Evolutionary conservation across 2,329 filamentous ascomycete species (phyloP).

Genomic region (Trichoderma sp.): DNA sequence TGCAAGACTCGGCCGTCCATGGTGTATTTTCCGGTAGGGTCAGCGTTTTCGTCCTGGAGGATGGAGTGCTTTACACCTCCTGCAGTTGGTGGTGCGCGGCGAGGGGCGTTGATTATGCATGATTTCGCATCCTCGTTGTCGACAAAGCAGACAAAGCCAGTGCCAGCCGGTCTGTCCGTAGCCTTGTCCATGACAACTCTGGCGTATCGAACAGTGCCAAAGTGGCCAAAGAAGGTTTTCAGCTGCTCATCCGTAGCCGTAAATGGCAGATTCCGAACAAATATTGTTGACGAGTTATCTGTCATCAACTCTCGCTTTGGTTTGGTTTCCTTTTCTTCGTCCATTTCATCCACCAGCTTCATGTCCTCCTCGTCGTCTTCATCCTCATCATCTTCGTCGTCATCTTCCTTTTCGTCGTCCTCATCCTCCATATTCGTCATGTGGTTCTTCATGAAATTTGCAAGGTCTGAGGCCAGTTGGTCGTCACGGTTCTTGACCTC

Average conservation of each 20-base stretch:
- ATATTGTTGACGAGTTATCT: constrained; percentile 78
- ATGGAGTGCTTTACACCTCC: constrained; percentile 73
- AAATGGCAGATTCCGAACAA: constrained; percentile 93
- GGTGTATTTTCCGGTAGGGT: constrained; percentile 84
- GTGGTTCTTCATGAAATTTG: constrained; percentile 62
- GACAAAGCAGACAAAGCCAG: constrained; percentile 93
- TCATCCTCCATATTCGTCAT: constrained; percentile 63
- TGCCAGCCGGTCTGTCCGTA: constrained; percentile 86
- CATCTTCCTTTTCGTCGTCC: constrained; percentile 54
- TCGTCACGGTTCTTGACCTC: constrained; percentile 47
- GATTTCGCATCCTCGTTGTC: constrained; percentile 72
- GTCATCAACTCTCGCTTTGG: constrained; percentile 46
- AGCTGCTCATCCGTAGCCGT: constrained; percentile 81
- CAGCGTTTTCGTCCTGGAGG: constrained; percentile 81
- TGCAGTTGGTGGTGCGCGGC: constrained; percentile 51
- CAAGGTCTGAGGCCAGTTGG: constrained; percentile 50
- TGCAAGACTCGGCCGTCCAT: constrained; percentile 87
- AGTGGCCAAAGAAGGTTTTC: constrained; percentile 82
- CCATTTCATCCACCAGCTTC: constrained; percentile 45
- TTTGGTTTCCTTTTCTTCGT: constrained; percentile 38
- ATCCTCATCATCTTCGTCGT: constrained; percentile 48
- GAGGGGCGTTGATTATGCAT: constrained; percentile 78
- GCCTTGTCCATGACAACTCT: constrained; percentile 85
- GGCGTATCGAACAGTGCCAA: constrained; percentile 88
- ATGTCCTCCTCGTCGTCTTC: constrained; percentile 47